phyloP scores from a whole-genome alignment of 2,329 filamentous ascomycete genomes.

The Phaeoacremonium minimum region DNA sequence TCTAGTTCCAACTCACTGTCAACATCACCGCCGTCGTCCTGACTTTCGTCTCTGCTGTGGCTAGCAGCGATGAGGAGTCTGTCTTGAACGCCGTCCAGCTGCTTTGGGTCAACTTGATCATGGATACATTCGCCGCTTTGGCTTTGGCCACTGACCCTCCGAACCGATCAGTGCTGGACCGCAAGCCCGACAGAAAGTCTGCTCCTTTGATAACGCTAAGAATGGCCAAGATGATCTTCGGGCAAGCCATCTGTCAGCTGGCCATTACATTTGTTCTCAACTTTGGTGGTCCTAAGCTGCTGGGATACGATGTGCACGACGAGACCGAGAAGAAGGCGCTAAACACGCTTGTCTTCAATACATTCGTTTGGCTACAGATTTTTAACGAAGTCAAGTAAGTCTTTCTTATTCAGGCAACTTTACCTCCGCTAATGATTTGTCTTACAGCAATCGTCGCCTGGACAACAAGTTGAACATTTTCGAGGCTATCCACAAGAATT shows the following conservation, averaged over 20 bases:
- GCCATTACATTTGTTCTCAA: conserved; percentile 63
- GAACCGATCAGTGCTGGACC: conserved; percentile 28
- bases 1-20: conserved; percentile 62
- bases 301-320: conserved; percentile 47
- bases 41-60: conserved; percentile 73
- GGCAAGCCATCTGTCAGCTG: conserved; percentile 74
- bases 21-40: conserved; percentile 78
- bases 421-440: not conserved
- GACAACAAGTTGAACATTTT: conserved; percentile 89
- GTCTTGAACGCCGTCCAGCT: conserved; percentile 76
- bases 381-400: conserved; percentile 72
- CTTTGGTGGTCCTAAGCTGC: conserved; percentile 58
- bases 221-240: conserved; percentile 91
- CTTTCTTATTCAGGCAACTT: not conserved
- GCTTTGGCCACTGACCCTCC: conserved; percentile 45
- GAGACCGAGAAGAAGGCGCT: conserved; percentile 47
- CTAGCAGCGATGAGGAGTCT: conserved; percentile 56
- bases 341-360: conserved; percentile 72
- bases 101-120: conserved; percentile 80
- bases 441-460: conserved; percentile 70
- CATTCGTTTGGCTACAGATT: conserved; percentile 83
- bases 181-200: conserved; percentile 71
- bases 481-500: conserved; percentile 73
- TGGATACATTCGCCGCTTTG: conserved; percentile 80
- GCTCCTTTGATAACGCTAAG: conserved; percentile 68